phyloP scores from a whole-genome alignment of 257 asterid genomes.

The Prunella vulgaris region DNA sequence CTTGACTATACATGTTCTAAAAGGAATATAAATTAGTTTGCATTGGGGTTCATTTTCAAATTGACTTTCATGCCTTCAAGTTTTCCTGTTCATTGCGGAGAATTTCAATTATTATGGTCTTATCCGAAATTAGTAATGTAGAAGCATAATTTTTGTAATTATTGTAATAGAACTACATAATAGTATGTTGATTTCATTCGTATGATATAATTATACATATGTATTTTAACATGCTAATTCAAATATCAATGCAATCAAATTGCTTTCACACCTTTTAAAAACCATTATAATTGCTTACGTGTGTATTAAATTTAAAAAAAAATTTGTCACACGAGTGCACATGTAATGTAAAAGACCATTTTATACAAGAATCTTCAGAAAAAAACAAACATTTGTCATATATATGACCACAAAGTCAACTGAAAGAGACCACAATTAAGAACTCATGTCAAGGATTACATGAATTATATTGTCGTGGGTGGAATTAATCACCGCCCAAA shows the following conservation, averaged over 20 bases:
- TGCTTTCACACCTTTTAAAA: too few species aligned
- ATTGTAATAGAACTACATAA: background rate
- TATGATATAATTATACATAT: too few species aligned
- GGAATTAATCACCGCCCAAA: slow-evolving; percentile 2
- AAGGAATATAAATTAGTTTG: background rate
- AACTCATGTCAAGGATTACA: background rate
- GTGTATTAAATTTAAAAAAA: too few species aligned
- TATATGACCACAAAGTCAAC: background rate
- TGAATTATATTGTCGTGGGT: background rate
- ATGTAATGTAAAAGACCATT: too few species aligned
- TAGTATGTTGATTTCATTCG: background rate
- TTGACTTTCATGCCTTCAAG: background rate
- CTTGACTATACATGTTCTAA: too few species aligned
- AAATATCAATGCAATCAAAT: background rate
- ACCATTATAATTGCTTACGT: too few species aligned
- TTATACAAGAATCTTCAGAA: too few species aligned
- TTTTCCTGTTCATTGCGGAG: background rate
- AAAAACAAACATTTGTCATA: too few species aligned
- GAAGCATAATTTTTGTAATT: too few species aligned
- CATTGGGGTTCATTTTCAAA: background rate
- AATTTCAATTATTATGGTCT: background rate
- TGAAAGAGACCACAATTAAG: background rate
- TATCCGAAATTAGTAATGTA: too few species aligned
- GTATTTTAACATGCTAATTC: too few species aligned
- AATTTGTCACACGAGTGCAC: too few species aligned